Percentiles rank a stretch among this genome's conserved stretches.
phyloP scores from a whole-genome alignment of 306 rosid genomes.

The Casuarina equisetifolia region DNA sequence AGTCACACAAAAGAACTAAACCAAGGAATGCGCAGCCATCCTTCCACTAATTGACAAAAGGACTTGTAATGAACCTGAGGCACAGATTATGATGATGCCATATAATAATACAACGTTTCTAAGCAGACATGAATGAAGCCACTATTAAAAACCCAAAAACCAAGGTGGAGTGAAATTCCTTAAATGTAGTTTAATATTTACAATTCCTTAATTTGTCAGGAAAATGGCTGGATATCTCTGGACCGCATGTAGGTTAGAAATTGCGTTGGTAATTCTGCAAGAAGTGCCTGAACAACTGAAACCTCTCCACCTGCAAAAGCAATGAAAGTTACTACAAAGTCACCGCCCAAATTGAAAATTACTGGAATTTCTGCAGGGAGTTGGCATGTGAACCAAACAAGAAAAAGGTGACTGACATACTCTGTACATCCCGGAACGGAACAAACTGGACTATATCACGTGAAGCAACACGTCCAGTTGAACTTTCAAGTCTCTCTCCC shows the following conservation, averaged over 20 bases:
- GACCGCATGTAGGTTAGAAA: constrained; percentile 85
- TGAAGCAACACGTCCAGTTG: constrained; percentile 84
- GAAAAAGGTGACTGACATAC: constrained; percentile 37
- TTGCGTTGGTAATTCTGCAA: constrained; percentile 90
- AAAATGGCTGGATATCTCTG: constrained; percentile 75
- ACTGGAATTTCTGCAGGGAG: background rate
- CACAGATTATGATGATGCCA: too few relatives aligned
- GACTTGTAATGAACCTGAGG: background rate
- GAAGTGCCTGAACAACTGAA: constrained; percentile 91
- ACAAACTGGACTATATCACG: constrained; percentile 98
- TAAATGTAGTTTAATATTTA: constrained; percentile 36
- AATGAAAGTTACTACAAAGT: constrained; percentile 7
- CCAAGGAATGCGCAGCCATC: background rate
- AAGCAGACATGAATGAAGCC: background rate
- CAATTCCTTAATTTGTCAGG: constrained; percentile 44
- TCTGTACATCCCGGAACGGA: constrained; percentile 89
- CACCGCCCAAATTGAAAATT: background rate
- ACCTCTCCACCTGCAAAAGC: constrained; percentile 75
- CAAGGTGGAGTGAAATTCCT: background rate
- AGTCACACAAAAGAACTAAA: background rate
- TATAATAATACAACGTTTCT: background rate
- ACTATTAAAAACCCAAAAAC: constrained; percentile 16
- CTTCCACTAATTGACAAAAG: background rate
- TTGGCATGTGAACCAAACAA: constrained; percentile 5
- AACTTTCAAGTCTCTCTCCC: constrained; percentile 90